Percentiles rank a stretch among this genome's conserved stretches.
Evolutionary conservation across 345 rosid species (phyloP).

Genomic region (Gossypium anomalum): DNA sequence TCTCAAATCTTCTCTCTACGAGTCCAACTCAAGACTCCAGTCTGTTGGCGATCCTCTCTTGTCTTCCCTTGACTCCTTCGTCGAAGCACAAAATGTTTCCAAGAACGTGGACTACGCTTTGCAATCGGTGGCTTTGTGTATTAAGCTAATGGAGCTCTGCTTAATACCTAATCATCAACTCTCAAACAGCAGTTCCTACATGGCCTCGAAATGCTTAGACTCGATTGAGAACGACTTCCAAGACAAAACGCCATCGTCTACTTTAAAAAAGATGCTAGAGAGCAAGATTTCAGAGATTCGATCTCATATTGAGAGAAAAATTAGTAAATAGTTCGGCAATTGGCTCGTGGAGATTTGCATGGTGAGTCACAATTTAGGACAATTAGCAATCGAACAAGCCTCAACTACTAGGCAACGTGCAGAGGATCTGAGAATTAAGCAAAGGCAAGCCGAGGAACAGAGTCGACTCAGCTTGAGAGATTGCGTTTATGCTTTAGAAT

Average conservation of each 20-base stretch:
- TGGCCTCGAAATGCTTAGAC: conserved; percentile 78
- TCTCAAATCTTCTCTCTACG: conserved; percentile 83
- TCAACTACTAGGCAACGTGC: conserved; percentile 85
- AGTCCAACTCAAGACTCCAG: conserved; percentile 83
- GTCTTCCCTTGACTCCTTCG: conserved; percentile 60
- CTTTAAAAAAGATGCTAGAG: conserved; percentile 81
- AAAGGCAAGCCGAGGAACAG: conserved; percentile 96
- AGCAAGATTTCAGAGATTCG: conserved; percentile 74
- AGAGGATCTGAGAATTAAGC: conserved; percentile 90
- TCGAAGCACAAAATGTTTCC: conserved; percentile 68
- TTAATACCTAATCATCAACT: conserved; percentile 69
- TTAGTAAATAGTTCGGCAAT: conserved; percentile 80
- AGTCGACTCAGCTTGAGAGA: conserved; percentile 84
- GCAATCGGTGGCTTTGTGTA: conserved; percentile 43
- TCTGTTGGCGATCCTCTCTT: conserved; percentile 79
- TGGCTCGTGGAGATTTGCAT: conserved; percentile 98
- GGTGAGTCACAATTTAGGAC: conserved; percentile 83
- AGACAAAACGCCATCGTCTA: conserved; percentile 64
- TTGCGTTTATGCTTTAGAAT: conserved; percentile 74
- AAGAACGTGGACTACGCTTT: conserved; percentile 72
- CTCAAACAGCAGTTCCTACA: conserved; percentile 56
- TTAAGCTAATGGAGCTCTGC: conserved; percentile 71
- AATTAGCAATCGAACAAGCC: conserved; percentile 92
- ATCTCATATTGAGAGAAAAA: conserved; percentile 72
- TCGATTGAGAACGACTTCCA: conserved; percentile 61